Base-by-base conservation (phyloP, 108 stramenopile species). In the Ochromonas danica region DNA sequence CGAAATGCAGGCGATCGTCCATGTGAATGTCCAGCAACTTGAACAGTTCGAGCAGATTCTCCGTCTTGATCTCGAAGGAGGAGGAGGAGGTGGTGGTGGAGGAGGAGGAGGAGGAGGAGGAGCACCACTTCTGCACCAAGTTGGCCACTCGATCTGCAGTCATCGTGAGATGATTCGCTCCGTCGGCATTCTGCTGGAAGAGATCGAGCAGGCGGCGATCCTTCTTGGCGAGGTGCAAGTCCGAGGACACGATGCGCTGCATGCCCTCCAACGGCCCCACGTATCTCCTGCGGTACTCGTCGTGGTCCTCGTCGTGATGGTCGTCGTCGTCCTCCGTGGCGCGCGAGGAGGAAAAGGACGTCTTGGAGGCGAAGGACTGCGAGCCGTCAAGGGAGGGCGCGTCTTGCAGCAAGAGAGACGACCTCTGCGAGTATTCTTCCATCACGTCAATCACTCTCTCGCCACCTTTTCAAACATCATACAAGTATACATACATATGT, bases 141-240 rank as follows among this genome's bases (percentile, higher is more conserved):
- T 67, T 25, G 10, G 25, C 63, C 3, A 25, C 31, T 28, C 10
- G 27, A 10, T 67, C 63, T 31, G 63, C 17, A 10, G 63, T 67
- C 17, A 67, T 67, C 25, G 27, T 36, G 25, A 22, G 10, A 51
- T 51, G 14, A 14, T 6, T 51, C 22, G 6, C 22, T 14, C 22
- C 22, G 22, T 14, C 6, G 6, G 14, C 45, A 51, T 22, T 51
- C 22, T 51, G 45, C 3, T 3, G 3, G 25, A 67, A 67, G 3
- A 67, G 25, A 14, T 67, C 63, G 3, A 67, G 25, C 31, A 67
- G 25, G 6, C 17, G 31, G 3, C 25, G 3, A 36, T 67, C 31
- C 31, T 67, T 67, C 63, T 67, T 67, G 17, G 63, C 63, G 25
- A 67, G 6, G 31, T 67, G 63, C 31, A 67, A 67, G 6, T 67